A percentile compares a stretch with the other conserved stretches of the same genome.
phyloP scores from a whole-genome alignment of 1,139 yeast species.

The Protomyces inouyei region DNA sequence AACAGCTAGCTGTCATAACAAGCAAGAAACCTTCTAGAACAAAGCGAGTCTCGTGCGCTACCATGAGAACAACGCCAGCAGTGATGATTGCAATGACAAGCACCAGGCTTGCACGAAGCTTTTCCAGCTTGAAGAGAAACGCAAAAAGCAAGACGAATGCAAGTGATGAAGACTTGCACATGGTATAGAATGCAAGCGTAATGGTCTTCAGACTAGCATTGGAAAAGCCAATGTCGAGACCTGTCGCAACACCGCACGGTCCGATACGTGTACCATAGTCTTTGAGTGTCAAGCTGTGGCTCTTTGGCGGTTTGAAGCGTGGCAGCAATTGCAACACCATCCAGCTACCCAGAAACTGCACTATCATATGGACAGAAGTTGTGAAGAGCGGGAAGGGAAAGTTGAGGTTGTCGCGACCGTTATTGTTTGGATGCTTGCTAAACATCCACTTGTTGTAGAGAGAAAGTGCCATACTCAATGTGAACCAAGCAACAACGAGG shows the following conservation, averaged over 20 bases:
- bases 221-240: slow-evolving; percentile 91
- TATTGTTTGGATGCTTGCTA: slow-evolving; percentile 38
- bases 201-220: slow-evolving; percentile 76
- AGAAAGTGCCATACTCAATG: slow-evolving; percentile 33
- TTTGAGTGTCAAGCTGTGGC: slow-evolving; percentile 28
- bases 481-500: slow-evolving; percentile 29
- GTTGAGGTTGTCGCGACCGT: slow-evolving; percentile 79
- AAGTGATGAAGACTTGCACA: slow-evolving; percentile 79
- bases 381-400: slow-evolving; percentile 78
- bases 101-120: slow-evolving; percentile 59
- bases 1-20: slow-evolving; percentile 70
- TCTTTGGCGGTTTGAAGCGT: slow-evolving; percentile 46
- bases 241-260: slow-evolving; percentile 83
- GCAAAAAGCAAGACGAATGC: slow-evolving; percentile 87
- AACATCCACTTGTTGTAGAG: slow-evolving; percentile 67
- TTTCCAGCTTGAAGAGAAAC: slow-evolving; percentile 69
- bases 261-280: slow-evolving; percentile 48
- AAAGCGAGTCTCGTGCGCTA: slow-evolving; percentile 48
- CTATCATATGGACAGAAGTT: slow-evolving; percentile 72
- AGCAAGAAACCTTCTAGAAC: slow-evolving; percentile 46
- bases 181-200: slow-evolving; percentile 81
- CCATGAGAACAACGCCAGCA: slow-evolving; percentile 82
- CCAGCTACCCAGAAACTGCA: slow-evolving; percentile 53
- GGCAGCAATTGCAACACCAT: slow-evolving; percentile 49
- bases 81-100: slow-evolving; percentile 73